Evolutionary conservation across 164 flowering plant species (phyloP), one percentile per base, ranked within the genome.

Genomic region (Hamamelis virginiana): DNA sequence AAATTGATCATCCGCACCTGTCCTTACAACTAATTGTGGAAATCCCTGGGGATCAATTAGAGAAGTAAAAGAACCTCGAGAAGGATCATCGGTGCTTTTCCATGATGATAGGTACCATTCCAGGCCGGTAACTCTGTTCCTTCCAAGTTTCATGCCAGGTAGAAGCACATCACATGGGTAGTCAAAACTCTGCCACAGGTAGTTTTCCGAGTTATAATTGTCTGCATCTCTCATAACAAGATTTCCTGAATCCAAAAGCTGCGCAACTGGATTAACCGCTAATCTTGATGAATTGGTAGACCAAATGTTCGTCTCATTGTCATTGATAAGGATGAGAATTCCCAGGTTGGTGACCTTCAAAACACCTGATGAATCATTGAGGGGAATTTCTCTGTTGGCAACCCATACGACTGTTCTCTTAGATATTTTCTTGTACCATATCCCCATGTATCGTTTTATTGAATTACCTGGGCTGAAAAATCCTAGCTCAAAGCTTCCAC

Each of bases 121-220:
- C 2, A 70, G 45, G 18, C 75, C 80, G 1, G 58, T 33, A 33
- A 33, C 41, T 6, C 2, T 2, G 41, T 33, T 33, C 41, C 6
- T 33, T 6, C 41, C 41, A 33, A 33, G 2, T 6, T 33, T 33
- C 41, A 33, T 33, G 8, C 80, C 84, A 6, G 76, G 70, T 15
- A 76, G 10, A 66, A 73, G 44, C 43, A 82, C 79, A 38, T 75
- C 78, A 5, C 67, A 28, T 8, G 80, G 82, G 22, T 76, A 62
- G 27, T 80, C 82, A 48, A 80, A 80, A 65, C 78, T 80, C 59
- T 80, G 82, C 82, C 82, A 80, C 48, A 71, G 22, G 58, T 38
- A 71, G 41, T 33, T 33, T 33, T 33, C 41, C 41, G 41, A 6
- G 41, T 33, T 33, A 6, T 33, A 2, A 2, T 33, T 65, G 1